These are phyloP conservation scores for Elsinoe necatrix DNA, from an alignment of 2,329 filamentous ascomycete genomes.

Conservation along the genomic window DNA sequence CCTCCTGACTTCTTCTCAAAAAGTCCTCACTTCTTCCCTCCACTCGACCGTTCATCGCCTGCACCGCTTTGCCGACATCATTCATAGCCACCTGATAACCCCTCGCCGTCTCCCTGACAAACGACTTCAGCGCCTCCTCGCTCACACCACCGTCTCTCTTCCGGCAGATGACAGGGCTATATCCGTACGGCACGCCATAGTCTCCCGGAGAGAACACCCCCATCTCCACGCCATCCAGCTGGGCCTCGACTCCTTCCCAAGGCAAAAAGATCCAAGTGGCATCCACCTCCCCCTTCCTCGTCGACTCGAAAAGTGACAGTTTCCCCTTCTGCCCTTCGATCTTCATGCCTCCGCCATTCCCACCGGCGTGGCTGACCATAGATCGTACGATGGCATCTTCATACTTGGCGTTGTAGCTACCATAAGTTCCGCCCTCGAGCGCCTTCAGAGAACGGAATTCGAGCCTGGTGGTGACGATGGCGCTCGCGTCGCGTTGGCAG, in stretches of 20 bases:
- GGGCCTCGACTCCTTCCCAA: conserved; percentile 29
- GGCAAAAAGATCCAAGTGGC: conserved; percentile 29
- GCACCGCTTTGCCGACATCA: conserved; percentile 77
- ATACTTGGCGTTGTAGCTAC: conserved; percentile 28
- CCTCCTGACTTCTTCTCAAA: conserved; percentile 24
- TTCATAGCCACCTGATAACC: conserved; percentile 52
- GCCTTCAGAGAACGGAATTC: background rate
- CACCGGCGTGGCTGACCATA: conserved; percentile 25
- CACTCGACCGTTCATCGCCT: conserved; percentile 65
- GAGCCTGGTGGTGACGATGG: conserved; percentile 24
- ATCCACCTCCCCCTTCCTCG: conserved; percentile 25
- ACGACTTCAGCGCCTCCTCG: conserved; percentile 60
- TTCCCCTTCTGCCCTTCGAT: conserved; percentile 24
- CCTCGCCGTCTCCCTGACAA: conserved; percentile 24
- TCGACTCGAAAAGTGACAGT: conserved; percentile 25
- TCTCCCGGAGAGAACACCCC: conserved; percentile 23
- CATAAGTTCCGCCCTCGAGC: conserved; percentile 24
- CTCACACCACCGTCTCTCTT: conserved; percentile 56
- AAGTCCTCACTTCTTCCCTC: conserved; percentile 44
- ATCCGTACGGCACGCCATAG: conserved; percentile 27
- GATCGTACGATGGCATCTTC: conserved; percentile 26
- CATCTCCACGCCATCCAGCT: conserved; percentile 21
- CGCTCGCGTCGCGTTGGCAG: conserved; percentile 27
- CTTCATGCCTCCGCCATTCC: conserved; percentile 21
- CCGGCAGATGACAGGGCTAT: conserved; percentile 32